A percentile compares a stretch with the other conserved stretches of the same genome.
Conservation (phyloP, 306 rosid species). For the Acacia acuminata region DNA sequence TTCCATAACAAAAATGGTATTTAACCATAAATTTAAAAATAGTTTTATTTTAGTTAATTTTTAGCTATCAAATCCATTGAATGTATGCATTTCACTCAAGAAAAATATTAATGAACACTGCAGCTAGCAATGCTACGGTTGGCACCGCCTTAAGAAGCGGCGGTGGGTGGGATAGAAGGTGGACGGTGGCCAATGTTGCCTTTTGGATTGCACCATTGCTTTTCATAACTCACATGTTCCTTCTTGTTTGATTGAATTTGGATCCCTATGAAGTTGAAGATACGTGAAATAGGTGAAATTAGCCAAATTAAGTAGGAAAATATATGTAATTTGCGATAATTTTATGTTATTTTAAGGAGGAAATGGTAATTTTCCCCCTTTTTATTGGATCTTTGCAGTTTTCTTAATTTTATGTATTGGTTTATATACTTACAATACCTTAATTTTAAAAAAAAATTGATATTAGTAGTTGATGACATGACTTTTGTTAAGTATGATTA, state of each 20-base stretch:
- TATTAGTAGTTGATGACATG: no score
- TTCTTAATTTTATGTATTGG: background rate
- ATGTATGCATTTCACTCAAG: background rate
- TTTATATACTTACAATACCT: no score
- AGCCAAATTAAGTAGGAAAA: background rate
- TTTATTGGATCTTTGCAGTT: no score
- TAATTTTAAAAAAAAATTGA: no score
- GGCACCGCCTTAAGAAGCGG: background rate
- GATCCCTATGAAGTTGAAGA: background rate
- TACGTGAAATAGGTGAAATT: background rate
- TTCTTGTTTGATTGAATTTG: background rate
- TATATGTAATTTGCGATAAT: background rate
- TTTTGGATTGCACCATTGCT: background rate
- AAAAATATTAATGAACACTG: background rate
- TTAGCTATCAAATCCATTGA: background rate
- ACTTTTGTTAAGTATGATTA: no score
- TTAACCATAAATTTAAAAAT: no score
- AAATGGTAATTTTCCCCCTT: no score
- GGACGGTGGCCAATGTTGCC: background rate
- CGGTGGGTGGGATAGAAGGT: background rate
- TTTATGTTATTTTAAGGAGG: no score
- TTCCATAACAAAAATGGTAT: no score
- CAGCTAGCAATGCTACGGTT: background rate
- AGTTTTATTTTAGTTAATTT: background rate
- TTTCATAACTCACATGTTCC: background rate